Evolutionary conservation across 2,329 filamentous ascomycete genomes (phyloP).

Genomic region (Trichoderma hamatum): DNA sequence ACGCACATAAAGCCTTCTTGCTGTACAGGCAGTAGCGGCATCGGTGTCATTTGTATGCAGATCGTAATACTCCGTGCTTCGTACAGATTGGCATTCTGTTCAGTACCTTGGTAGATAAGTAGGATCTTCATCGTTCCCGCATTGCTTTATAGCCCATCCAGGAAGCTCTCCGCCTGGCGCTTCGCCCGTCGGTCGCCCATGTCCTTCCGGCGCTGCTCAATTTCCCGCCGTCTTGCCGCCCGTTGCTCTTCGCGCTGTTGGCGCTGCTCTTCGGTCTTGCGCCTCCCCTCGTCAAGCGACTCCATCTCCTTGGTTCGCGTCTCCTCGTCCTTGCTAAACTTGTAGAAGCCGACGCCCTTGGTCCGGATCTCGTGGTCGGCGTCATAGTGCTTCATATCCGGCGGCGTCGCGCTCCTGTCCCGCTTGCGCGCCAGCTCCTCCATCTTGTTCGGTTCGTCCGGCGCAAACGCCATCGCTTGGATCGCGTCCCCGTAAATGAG

Average conservation of each 20-base stretch:
- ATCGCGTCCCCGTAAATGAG: slow-evolving; percentile 86
- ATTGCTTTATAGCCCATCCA: slow-evolving; percentile 56
- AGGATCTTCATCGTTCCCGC: neutral
- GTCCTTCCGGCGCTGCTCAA: slow-evolving; percentile 65
- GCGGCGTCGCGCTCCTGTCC: slow-evolving; percentile 79
- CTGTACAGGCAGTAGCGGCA: no score
- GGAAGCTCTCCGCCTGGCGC: slow-evolving; percentile 72
- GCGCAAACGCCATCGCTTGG: slow-evolving; percentile 81
- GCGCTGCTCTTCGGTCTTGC: slow-evolving; percentile 68
- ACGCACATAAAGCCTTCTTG: no score
- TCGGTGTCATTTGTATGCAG: neutral
- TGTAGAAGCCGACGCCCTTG: slow-evolving; percentile 90
- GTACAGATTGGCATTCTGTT: neutral
- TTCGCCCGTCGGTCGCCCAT: slow-evolving; percentile 65
- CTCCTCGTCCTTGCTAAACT: slow-evolving; percentile 78
- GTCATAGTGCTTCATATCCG: slow-evolving; percentile 82
- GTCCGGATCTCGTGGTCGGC: slow-evolving; percentile 79
- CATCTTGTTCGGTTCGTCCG: slow-evolving; percentile 74
- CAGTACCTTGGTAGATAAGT: neutral
- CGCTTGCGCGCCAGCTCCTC: slow-evolving; percentile 74
- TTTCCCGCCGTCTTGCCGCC: slow-evolving; percentile 61
- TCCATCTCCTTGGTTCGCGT: slow-evolving; percentile 72
- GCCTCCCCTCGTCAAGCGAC: slow-evolving; percentile 66
- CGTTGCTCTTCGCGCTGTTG: slow-evolving; percentile 58
- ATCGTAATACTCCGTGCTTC: neutral